Evolutionary conservation across 306 rosid species (phyloP), one percentile per base, ranked within the genome.

Genomic region (Ammopiptanthus mongolicus): DNA sequence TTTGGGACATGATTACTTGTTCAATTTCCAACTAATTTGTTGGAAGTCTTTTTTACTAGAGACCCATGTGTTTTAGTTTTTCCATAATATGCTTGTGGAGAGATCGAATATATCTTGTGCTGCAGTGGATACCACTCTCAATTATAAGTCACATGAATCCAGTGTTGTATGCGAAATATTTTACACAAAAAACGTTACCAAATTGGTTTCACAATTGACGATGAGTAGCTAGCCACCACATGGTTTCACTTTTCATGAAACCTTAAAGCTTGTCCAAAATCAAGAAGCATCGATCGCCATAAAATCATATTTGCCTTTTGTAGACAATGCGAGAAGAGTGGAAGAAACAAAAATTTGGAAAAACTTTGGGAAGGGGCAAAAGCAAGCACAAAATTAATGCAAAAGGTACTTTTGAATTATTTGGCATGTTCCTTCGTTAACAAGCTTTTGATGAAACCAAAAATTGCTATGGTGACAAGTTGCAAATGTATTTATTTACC

Each of bases 201-300:
- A 58, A 28, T 29, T 59, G 11, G 5, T 59, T 28, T 17, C 8
- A n/a, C 22, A 25, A 13, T 14, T 34, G 18, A 14, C 8, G 69
- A 73, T 73, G 60, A 28, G 56, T 74, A 74, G 52, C 69, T 36
- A 3, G 19, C 44, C 52, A 47, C 63, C 61, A 23, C 19, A 33
- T 58, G 70, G 21, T 22, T 41, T 76, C 29, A 17, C 48, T 66
- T 76, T 66, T 56, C 21, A 76, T 76, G 48, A 28, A 41, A 53
- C 65, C 57, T 36, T 36, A 1, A 55, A 65, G 50, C 80, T 76
- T 76, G 56, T 76, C 67, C 74, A 76, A 74, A 48, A 60, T 37
- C 72, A 52, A 53, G 28, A 73, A 59, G 34, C 19, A 59, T 73
- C 34, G 3, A 59, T 73, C 34, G 3, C 8, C 28, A 19, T 14